Percentiles rank a stretch among this genome's conserved stretches.
These are phyloP conservation scores for Kurtzmaniella quercitrusa DNA, from an alignment of 1,139 yeast genomes.

Conservation along the genomic window DNA sequence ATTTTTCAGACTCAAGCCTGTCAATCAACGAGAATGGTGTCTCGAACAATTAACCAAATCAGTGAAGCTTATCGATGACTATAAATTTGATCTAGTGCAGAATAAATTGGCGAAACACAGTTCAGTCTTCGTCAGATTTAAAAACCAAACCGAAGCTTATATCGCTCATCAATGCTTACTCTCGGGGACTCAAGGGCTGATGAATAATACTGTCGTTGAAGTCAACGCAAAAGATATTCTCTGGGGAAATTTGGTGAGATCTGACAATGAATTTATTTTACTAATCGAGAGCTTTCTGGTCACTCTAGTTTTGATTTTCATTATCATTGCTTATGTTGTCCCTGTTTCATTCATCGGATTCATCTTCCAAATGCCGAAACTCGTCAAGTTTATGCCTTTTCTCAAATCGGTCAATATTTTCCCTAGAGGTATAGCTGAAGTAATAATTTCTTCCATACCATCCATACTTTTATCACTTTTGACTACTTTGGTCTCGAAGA, in stretches of 20 bases:
- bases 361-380: slow-evolving; percentile 59
- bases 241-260: slow-evolving; percentile 49
- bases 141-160: slow-evolving; percentile 43
- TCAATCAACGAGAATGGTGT: slow-evolving; percentile 27
- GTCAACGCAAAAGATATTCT: slow-evolving; percentile 55
- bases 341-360: slow-evolving; percentile 73
- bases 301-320: slow-evolving; percentile 36
- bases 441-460: slow-evolving; percentile 57
- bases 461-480: slow-evolving; percentile 55
- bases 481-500: slow-evolving; percentile 50
- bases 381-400: slow-evolving; percentile 50
- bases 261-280: slow-evolving; percentile 27
- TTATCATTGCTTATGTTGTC: slow-evolving; percentile 59
- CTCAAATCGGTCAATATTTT: slow-evolving; percentile 47
- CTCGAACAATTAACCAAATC: slow-evolving; percentile 16
- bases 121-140: slow-evolving; percentile 53
- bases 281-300: slow-evolving; percentile 39
- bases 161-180: slow-evolving; percentile 53
- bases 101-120: slow-evolving; percentile 22
- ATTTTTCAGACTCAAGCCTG: slow-evolving; percentile 19
- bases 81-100: slow-evolving; percentile 17
- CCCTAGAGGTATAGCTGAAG: slow-evolving; percentile 51
- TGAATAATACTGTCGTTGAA: slow-evolving; percentile 43
- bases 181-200: slow-evolving; percentile 36
- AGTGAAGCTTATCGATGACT: slow-evolving; percentile 18